Percentiles rank a stretch among this genome's conserved stretches.
Evolutionary conservation across 1,284 basidiomycete genomes (phyloP).

Genomic region (Ustilago cynodontis): DNA sequence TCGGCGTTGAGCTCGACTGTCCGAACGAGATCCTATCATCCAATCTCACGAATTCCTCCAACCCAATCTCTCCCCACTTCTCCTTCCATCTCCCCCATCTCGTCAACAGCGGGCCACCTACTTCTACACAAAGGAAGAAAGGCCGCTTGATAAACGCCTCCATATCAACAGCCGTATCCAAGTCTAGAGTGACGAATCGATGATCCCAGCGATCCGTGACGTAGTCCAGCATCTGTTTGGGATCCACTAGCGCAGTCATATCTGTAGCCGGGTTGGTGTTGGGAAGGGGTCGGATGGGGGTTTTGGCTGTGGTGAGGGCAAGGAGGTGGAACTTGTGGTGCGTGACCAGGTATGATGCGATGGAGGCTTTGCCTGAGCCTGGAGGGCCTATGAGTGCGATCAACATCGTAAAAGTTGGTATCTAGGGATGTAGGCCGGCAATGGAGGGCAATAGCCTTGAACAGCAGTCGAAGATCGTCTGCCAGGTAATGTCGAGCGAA

Average conservation of each 20-base stretch:
- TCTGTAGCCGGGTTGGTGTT: neutral
- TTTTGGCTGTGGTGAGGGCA: neutral
- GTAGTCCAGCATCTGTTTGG: slow-evolving; percentile 78
- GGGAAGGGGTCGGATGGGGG: slow-evolving; percentile 12
- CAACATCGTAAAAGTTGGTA: slow-evolving; percentile 75
- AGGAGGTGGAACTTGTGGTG: slow-evolving; percentile 71
- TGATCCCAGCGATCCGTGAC: slow-evolving; percentile 85
- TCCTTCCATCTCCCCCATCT: slow-evolving; percentile 47
- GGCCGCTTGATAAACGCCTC: slow-evolving; percentile 86
- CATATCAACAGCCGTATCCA: slow-evolving; percentile 74
- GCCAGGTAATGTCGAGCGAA: too few species aligned
- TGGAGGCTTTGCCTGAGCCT: slow-evolving; percentile 82
- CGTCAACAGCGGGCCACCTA: slow-evolving; percentile 84
- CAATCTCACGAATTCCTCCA: slow-evolving; percentile 62
- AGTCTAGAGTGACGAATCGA: slow-evolving; percentile 84
- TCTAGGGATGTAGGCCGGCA: neutral
- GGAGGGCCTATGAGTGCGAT: slow-evolving; percentile 88
- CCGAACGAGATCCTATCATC: slow-evolving; percentile 56
- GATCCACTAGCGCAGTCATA: slow-evolving; percentile 12
- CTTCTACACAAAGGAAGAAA: slow-evolving; percentile 85
- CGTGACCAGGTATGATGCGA: slow-evolving; percentile 79
- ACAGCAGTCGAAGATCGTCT: too few species aligned
- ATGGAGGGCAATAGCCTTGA: too few species aligned
- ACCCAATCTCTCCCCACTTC: slow-evolving; percentile 13
- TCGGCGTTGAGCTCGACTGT: neutral